Percentiles rank a stretch among this genome's conserved stretches.
These are phyloP conservation scores for Pestalotiopsis sp. DNA, from an alignment of 2,329 filamentous ascomycete genomes.

Conservation along the genomic window DNA sequence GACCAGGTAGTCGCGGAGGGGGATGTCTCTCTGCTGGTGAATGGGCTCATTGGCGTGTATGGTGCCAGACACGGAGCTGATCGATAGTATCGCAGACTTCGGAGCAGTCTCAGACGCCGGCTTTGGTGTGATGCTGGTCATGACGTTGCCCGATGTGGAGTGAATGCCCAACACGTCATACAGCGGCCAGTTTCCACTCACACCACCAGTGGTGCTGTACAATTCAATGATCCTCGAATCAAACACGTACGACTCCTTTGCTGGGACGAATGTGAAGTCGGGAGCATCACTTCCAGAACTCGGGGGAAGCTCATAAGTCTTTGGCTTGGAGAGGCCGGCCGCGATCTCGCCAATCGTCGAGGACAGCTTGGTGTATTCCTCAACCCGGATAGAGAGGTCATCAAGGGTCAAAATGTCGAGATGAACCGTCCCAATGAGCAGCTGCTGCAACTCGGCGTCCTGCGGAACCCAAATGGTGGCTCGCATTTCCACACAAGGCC, in stretches of 20 bases:
- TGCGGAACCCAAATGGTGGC: constrained; percentile 48
- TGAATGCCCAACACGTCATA: constrained; percentile 48
- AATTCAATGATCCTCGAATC: constrained; percentile 42
- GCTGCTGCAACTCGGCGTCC: constrained; percentile 33
- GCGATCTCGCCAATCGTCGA: constrained; percentile 40
- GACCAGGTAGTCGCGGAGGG: constrained; percentile 47
- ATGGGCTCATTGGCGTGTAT: constrained; percentile 44
- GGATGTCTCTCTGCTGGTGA: constrained; percentile 30
- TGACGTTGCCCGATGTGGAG: constrained; percentile 44
- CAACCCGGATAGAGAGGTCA: constrained; percentile 34
- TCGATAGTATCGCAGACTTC: constrained; percentile 39
- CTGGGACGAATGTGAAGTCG: constrained; percentile 24
- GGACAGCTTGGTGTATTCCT: constrained; percentile 33
- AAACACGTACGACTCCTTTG: constrained; percentile 39
- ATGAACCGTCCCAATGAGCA: constrained; percentile 35
- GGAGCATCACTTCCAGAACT: not conserved
- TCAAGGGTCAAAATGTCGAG: constrained; percentile 41
- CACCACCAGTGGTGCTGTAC: constrained; percentile 41
- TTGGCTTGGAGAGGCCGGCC: constrained; percentile 30
- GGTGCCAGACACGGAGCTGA: constrained; percentile 44
- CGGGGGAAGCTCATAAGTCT: constrained; percentile 19
- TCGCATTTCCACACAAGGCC: constrained; percentile 49
- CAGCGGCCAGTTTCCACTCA: constrained; percentile 51
- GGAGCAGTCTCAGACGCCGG: constrained; percentile 33
- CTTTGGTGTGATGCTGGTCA: constrained; percentile 41